Conservation (phyloP, 2,329 filamentous ascomycete genomes). For the Xylariomycetidae sp. region DNA sequence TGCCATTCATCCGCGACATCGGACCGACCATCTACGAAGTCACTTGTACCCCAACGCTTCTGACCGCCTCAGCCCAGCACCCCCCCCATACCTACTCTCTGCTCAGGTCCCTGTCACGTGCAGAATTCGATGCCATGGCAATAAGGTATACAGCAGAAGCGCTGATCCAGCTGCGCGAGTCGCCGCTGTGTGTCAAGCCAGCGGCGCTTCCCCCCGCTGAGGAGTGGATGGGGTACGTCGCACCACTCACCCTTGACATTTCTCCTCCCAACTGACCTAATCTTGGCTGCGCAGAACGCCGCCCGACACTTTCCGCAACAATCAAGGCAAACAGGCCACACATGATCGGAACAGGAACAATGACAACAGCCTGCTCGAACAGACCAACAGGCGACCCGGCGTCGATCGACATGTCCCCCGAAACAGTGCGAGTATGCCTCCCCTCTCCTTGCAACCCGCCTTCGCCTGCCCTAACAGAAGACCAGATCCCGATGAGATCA, state of each 20-base stretch:
- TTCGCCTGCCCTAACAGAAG: conserved; percentile 18
- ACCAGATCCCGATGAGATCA: conserved; percentile 69
- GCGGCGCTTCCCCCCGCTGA: conserved; percentile 73
- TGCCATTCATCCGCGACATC: too few relatives aligned
- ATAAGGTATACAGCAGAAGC: conserved; percentile 70
- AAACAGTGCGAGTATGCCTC: conserved; percentile 48
- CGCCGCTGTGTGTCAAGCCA: conserved; percentile 78
- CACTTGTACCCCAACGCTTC: too few relatives aligned
- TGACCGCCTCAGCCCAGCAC: too few relatives aligned
- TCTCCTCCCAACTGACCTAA: conserved; percentile 6
- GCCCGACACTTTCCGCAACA: conserved; percentile 39
- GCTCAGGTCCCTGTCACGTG: too few relatives aligned
- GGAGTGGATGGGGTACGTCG: conserved; percentile 89
- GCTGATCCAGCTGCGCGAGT: conserved; percentile 69
- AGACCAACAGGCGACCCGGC: conserved; percentile 44
- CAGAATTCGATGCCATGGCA: conserved; percentile 44
- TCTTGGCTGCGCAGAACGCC: conserved; percentile 33
- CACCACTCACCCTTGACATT: conserved; percentile 3
- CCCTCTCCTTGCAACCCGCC: conserved; percentile 1
- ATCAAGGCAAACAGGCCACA: conserved; percentile 33
- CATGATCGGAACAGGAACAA: conserved; percentile 39
- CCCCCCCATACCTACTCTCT: conserved; percentile 4
- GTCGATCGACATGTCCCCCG: conserved; percentile 50
- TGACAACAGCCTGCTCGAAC: conserved; percentile 40
- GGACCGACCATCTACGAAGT: too few relatives aligned